Evolutionary conservation across 306 rosid genomes (phyloP), one percentile per base, ranked within the genome.

Genomic region (Hylodesmum podocarpum): DNA sequence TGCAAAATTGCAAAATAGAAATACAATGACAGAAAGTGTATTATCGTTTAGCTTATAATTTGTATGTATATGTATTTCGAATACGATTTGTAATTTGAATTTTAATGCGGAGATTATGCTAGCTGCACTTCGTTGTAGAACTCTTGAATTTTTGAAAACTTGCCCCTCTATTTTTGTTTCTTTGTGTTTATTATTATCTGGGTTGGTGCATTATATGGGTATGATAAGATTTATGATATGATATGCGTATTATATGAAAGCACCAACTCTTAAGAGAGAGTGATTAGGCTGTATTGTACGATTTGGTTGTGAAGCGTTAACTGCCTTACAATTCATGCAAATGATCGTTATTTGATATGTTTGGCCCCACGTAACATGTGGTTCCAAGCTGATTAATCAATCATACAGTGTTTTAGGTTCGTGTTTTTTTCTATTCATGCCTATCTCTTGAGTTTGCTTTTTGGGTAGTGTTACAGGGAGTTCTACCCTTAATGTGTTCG

Each of bases 351-450:
- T 82, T 82, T 82, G 82, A 82, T 82, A 64, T 65, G 70, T 63
- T 70, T 70, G 78, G 81, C 36, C 85, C 85, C 85, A 82, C 85
- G 13, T 27, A 77, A 53, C 82, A 76, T 77, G 85, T 71, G 79
- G 82, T 61, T 77, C 55, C 73, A 8, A 58, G 70, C 33, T 27
- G 66, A 76, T 64, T 71, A 70, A 58, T 58, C 43, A 61, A 77
- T 64, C 82, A 63, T 31, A 82, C 22, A 51, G 12, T 68, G 40
- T 63, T 81, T 25, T 58, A 64, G 50, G 8, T 13, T 64, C 6
- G n/a, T 16, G 46, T 19, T 64, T 64, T 1, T 18, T 37, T 36
- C 15, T 19, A 18, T 36, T 46, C 15, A 24, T 33, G 15, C 31
- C 28, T 31, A 12, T 31, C 43, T 61, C 27, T 33, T 61, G 18